phyloP scores from a whole-genome alignment of 2,329 filamentous ascomycete genomes.

The Podosphaera fusca region DNA sequence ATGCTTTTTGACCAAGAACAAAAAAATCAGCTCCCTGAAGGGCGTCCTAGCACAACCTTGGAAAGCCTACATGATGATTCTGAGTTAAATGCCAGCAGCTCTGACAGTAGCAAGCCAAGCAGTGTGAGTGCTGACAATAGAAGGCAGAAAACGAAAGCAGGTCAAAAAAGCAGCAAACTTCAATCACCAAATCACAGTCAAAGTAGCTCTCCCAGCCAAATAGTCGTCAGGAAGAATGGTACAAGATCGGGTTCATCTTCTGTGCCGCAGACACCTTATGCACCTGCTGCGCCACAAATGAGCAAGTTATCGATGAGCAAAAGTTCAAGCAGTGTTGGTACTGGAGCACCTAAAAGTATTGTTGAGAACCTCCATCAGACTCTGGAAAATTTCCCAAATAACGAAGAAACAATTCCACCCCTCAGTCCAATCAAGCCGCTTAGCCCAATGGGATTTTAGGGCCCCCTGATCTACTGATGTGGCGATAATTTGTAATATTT shows the following conservation, averaged over 20 bases:
- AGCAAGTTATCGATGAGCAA: constrained; percentile 2
- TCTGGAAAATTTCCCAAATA: background rate
- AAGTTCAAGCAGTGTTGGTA: background rate
- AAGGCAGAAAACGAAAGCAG: background rate
- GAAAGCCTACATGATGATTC: constrained; percentile 10
- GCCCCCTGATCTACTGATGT: background rate
- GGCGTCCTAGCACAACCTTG: constrained; percentile 13
- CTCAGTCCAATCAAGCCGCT: constrained; percentile 44
- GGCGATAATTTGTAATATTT: background rate
- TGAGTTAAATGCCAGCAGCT: constrained; percentile 39
- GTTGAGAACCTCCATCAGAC: background rate
- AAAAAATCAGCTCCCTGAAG: constrained; percentile 14
- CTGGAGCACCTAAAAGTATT: background rate
- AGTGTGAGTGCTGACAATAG: constrained; percentile 11
- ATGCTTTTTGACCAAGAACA: constrained; percentile 30
- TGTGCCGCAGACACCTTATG: background rate
- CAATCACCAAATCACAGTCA: background rate
- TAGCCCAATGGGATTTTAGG: constrained; percentile 32
- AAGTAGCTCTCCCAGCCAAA: background rate
- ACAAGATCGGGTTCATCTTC: background rate
- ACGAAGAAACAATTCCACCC: constrained; percentile 17
- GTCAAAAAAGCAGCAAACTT: background rate
- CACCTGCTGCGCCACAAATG: background rate
- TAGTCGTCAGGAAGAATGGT: background rate
- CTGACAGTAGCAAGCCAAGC: constrained; percentile 35